These are phyloP conservation scores for Nitzschia sp. DNA, from an alignment of 108 stramenopile genomes.

Conservation along the genomic window DNA sequence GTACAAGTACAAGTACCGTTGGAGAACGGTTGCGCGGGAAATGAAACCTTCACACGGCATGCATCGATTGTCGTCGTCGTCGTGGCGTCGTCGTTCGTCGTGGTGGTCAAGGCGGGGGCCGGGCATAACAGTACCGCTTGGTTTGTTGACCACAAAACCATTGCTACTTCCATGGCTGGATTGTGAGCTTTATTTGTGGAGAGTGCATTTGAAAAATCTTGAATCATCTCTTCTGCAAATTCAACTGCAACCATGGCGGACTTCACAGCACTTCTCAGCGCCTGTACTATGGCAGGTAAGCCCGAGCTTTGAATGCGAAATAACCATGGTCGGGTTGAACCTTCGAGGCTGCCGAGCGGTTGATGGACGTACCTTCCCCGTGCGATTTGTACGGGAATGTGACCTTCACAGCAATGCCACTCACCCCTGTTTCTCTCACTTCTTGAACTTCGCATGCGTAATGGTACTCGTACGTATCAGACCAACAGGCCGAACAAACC, in stretches of 20 bases:
- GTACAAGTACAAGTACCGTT: too few relatives aligned
- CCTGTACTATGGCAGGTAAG: slow-evolving; percentile 15
- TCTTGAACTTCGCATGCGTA: not conserved
- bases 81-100: too few relatives aligned
- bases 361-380: not conserved
- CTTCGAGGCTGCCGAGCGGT: too few relatives aligned
- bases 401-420: not conserved
- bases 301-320: not conserved
- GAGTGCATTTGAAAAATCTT: not conserved
- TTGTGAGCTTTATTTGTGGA: not conserved
- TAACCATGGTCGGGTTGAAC: too few relatives aligned
- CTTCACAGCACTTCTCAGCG: slow-evolving; percentile 13
- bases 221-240: not conserved
- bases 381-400: not conserved
- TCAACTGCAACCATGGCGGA: slow-evolving; percentile 16
- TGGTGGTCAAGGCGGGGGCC: too few relatives aligned
- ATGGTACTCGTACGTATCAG: too few relatives aligned
- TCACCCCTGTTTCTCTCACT: not conserved
- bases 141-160: too few relatives aligned
- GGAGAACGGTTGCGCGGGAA: too few relatives aligned
- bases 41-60: too few relatives aligned
- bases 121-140: too few relatives aligned
- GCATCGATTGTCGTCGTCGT: too few relatives aligned
- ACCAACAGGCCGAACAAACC: slow-evolving; percentile 30
- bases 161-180: not conserved